Percentiles rank a stretch among this genome's conserved stretches.
Conservation (phyloP, 225 moss, liverwort and hornwort genomes). For the Climacium dendroides region DNA sequence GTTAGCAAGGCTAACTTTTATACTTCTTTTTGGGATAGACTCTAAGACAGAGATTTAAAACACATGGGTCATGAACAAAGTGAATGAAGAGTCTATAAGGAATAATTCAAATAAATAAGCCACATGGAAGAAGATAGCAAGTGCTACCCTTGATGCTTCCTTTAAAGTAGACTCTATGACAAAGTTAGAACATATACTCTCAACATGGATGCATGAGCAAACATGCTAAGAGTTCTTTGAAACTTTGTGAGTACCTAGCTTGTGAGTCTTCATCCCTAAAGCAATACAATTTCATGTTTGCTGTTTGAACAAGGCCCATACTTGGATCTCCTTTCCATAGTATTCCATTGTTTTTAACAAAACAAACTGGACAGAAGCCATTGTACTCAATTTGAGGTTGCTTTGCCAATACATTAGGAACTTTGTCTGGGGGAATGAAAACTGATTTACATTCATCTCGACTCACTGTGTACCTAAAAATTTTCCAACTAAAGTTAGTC, state of each 20-base stretch:
- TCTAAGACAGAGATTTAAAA: not conserved
- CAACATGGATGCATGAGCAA: not conserved
- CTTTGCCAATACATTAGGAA: conserved; percentile 7
- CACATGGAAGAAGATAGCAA: not conserved
- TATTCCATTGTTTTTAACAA: conserved; percentile 46
- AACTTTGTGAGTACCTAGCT: conserved; percentile 15
- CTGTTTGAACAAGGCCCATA: conserved; percentile 43
- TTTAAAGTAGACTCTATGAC: not conserved
- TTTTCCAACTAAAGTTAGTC: not conserved
- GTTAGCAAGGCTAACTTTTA: not conserved
- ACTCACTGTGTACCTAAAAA: conserved; percentile 16
- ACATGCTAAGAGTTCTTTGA: not conserved
- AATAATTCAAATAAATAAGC: not conserved
- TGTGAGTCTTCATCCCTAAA: conserved; percentile 43
- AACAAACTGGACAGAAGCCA: conserved; percentile 59
- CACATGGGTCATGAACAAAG: not conserved
- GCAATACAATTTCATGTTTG: conserved; percentile 36
- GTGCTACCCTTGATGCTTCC: not conserved
- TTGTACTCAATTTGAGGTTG: conserved; percentile 42
- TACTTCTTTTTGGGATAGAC: not conserved
- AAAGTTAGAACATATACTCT: not conserved
- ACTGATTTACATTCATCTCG: conserved; percentile 2
- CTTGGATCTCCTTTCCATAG: conserved; percentile 45
- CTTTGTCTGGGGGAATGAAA: conserved; percentile 8
- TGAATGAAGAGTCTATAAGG: not conserved